Percentiles rank a stretch among this genome's conserved stretches.
Conservation (phyloP, 805 yeast species). For the Pichia gijzeniarum region DNA sequence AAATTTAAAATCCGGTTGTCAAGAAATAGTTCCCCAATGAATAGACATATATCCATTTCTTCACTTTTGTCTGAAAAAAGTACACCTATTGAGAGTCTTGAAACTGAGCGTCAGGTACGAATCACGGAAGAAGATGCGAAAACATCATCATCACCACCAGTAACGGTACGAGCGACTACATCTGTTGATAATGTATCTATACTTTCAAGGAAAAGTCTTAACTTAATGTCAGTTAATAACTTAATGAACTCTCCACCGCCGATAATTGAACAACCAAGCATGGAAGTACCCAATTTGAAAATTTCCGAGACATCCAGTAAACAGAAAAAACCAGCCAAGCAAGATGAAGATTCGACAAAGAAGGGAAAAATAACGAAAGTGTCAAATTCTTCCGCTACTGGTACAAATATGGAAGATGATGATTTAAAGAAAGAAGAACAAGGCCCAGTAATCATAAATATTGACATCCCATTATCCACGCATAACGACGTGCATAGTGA, state of each 20-base stretch:
- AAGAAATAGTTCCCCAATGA: too few relatives aligned
- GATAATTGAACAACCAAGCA: too few relatives aligned
- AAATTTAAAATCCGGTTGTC: too few relatives aligned
- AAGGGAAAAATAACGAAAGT: neutral
- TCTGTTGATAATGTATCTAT: neutral
- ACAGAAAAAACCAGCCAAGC: neutral
- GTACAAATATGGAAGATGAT: neutral
- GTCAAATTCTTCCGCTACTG: neutral
- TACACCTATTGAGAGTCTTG: neutral
- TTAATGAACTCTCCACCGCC: slow-evolving; percentile 1
- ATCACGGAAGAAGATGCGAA: neutral
- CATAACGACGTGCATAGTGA: slow-evolving; percentile 56
- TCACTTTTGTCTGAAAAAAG: neutral
- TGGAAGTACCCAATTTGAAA: too few relatives aligned
- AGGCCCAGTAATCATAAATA: slow-evolving; percentile 12
- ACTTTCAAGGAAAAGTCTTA: neutral
- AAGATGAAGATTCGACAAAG: too few relatives aligned
- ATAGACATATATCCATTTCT: neutral
- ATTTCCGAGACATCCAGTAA: neutral
- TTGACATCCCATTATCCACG: slow-evolving; percentile 29
- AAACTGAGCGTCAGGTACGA: too few relatives aligned
- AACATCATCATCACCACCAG: neutral
- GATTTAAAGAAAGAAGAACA: slow-evolving; percentile 4
- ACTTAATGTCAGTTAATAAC: slow-evolving; percentile 4
- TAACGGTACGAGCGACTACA: neutral